A percentile compares a stretch with the other conserved stretches of the same genome.
These are phyloP conservation scores for Melanogaster broomeanus DNA, from an alignment of 768 basidiomycete genomes.

Conservation along the genomic window DNA sequence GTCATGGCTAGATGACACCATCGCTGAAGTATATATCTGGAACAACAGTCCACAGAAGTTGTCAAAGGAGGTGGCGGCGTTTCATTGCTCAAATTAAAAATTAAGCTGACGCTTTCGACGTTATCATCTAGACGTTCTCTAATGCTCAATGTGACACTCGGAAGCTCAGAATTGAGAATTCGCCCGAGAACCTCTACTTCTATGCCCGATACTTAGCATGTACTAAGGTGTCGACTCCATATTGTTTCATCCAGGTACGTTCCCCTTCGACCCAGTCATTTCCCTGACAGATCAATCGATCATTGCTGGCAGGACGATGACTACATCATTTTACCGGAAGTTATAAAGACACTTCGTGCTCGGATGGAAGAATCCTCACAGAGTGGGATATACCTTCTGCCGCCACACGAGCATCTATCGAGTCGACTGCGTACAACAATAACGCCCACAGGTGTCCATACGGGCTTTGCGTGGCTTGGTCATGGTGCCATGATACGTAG, in stretches of 20 bases:
- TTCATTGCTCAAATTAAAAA: neutral
- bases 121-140: conserved; percentile 43
- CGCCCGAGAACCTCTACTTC: conserved; percentile 58
- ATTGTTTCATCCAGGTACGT: conserved; percentile 64
- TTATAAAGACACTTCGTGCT: conserved; percentile 51
- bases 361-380: conserved; percentile 34
- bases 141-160: conserved; percentile 41
- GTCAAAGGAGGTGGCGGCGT: conserved; percentile 40
- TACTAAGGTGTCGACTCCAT: conserved; percentile 46
- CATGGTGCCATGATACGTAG: conserved; percentile 57
- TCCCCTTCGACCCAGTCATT: neutral
- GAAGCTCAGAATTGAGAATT: conserved; percentile 57
- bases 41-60: conserved; percentile 56
- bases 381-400: conserved; percentile 52
- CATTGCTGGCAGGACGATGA: conserved; percentile 59
- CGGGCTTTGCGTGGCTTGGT: conserved; percentile 67
- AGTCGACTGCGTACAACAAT: conserved; percentile 48
- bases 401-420: conserved; percentile 61
- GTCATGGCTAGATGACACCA: conserved; percentile 42
- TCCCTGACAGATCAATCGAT: conserved; percentile 3
- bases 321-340: conserved; percentile 58
- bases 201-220: conserved; percentile 65
- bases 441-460: conserved; percentile 42
- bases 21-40: conserved; percentile 58
- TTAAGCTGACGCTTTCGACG: neutral